Base-by-base conservation (phyloP, 148 eudicot species). In the Vaccinium macrocarpon region DNA sequence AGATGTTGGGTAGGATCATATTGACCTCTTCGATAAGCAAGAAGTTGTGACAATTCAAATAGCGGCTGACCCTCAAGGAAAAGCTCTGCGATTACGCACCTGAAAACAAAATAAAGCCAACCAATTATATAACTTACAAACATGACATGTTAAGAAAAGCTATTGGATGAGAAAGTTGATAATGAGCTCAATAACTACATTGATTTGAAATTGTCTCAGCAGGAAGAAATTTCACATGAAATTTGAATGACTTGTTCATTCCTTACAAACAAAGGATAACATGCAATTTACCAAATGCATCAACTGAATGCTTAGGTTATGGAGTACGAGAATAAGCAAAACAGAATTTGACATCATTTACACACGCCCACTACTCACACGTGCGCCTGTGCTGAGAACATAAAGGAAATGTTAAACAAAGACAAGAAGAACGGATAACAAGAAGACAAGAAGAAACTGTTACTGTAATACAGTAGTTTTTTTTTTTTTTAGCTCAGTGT, bases 31-130 rank as follows among this genome's bases (percentile, higher is more conserved):
- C 98, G 92, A 89, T 97, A 97, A 32, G 99, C 93, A 89, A 95
- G 98, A 42, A 97, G 90, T 13, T 68, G 73, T 5, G 73, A 68
- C 16, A 68, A 38, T 68, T 68, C 73, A 13, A 68, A 68, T 16
- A 97, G 87, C 32, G 98, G 98, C 86, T 97, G 99, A 74, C 98
- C 97, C 90, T 97, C 99, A 75, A 95, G 92, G 86, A 97, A 97
- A 86, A 97, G 98, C 91, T 97, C 99, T 16, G 98, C 99, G 87
- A 97, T 92, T 18, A 97, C 99, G 87, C 99, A 97, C 90, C 99
- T 97, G 46, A 88, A 84, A 82, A 46, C 64, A 85, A 61, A 7
- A 16, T 29, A 16, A 50, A 57, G 50, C 48, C 18, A 81, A 27
- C 13, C 72, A 32, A 55, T 38, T 72, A 82, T 72, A 82, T 29